Evolutionary conservation across 306 rosid species (phyloP), one percentile per base, ranked within the genome.

Genomic region (Coriaria nepalensis): DNA sequence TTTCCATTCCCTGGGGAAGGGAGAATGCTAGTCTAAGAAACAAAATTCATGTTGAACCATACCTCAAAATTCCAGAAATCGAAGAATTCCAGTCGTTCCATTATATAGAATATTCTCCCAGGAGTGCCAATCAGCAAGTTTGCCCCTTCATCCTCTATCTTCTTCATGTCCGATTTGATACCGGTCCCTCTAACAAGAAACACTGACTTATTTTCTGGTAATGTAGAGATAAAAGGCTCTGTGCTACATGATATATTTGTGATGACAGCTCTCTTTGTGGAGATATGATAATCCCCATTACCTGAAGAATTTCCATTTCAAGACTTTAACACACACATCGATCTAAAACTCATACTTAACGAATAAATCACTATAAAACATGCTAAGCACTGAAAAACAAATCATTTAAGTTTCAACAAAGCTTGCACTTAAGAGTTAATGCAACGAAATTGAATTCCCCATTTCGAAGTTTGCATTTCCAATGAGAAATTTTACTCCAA

Each of bases 231-330:
- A 60, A 90, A 84, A 53, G 97, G 94, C 52, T 71, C n/a, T n/a
- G 79, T 6, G 95, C 90, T 15, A 84, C 97, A 33, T 73, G 55
- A 58, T 72, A 85, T 57, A 90, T 84, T 65, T 90, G 95, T 10
- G 92, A 73, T 8, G 95, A 71, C 4, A 90, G 68, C 80, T 85
- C 94, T 73, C 98, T 85, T 33, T 90, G 79, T 8, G 98, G 98
- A 10, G 95, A 81, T 60, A 90, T 69, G 44, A 85, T 71, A 52
- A 90, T 53, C 33, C 95, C 98, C 76, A 81, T 57, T 4, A 84
- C 94, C 95, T 85, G 60, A 43, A 67, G 7, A 59, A 5, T 37
- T 37, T 15, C 12, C 7, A 39, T 12, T 8, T 13, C 2, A 13
- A 14, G 51, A 15, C 51, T 7, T 46, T 46, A 15, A 20, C n/a